These are phyloP conservation scores for Saccharata proteae DNA, from an alignment of 2,329 filamentous ascomycete species.

Conservation along the genomic window DNA sequence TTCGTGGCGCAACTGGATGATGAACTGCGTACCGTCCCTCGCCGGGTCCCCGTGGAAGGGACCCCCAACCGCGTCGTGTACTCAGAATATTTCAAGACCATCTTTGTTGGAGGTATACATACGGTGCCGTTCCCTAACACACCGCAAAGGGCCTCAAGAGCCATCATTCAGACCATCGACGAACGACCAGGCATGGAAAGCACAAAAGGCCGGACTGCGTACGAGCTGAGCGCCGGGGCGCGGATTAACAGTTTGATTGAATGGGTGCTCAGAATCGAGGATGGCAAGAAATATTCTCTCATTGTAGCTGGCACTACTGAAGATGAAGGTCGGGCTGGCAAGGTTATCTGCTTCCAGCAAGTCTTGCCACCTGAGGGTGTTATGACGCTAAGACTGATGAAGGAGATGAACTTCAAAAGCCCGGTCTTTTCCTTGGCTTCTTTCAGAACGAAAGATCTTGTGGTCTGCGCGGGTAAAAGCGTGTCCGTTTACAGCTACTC, in stretches of 20 bases:
- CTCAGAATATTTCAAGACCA: conserved; percentile 15
- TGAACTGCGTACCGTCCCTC: conserved; percentile 28
- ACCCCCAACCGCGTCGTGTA: conserved; percentile 31
- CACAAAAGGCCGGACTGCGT: conserved; percentile 30
- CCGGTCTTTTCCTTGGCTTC: conserved; percentile 22
- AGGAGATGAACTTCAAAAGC: conserved; percentile 18
- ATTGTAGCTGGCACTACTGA: conserved; percentile 44
- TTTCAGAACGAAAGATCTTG: conserved; percentile 13
- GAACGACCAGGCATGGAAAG: conserved; percentile 1
- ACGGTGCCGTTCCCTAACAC: conserved; percentile 2
- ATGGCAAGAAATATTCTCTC: conserved; percentile 46
- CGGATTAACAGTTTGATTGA: conserved; percentile 49
- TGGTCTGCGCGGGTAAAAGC: conserved; percentile 17
- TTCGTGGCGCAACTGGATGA: conserved; percentile 36
- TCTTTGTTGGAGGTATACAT: conserved; percentile 4
- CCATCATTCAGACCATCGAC: conserved; percentile 6
- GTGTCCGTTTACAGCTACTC: conserved; percentile 19
- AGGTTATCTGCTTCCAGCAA: conserved; percentile 29
- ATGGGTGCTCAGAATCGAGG: conserved; percentile 48
- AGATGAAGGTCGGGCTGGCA: conserved; percentile 29
- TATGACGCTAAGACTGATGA: conserved; percentile 31
- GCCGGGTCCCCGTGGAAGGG: conserved; percentile 28
- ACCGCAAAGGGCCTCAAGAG: too few relatives aligned
- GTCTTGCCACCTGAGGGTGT: not conserved
- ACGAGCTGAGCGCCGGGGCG: conserved; percentile 45